These are phyloP conservation scores for Talaromyces sp. DNA, from an alignment of 2,329 filamentous ascomycete genomes.

Conservation along the genomic window DNA sequence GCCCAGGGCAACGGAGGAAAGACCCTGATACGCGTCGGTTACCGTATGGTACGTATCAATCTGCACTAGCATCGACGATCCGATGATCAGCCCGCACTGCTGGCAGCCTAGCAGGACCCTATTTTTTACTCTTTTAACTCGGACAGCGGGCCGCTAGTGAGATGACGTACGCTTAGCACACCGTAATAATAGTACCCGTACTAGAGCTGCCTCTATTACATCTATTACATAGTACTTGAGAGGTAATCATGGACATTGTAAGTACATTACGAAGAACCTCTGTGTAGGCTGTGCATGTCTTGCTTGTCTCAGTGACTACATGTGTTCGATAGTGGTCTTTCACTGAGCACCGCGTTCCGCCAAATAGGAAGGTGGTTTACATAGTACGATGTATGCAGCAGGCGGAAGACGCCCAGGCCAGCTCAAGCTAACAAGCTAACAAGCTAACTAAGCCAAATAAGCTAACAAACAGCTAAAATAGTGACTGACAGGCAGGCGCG, in stretches of 20 bases:
- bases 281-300: background rate
- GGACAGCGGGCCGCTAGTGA: constrained; percentile 14
- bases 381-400: background rate
- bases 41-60: constrained; percentile 7
- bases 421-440: background rate
- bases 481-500: background rate
- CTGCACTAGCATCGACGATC: constrained; percentile 13
- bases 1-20: background rate
- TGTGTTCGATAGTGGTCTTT: too few species aligned
- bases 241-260: background rate
- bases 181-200: background rate
- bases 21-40: background rate
- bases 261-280: background rate
- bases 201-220: background rate
- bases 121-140: background rate
- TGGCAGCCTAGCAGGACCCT: background rate
- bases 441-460: too few species aligned
- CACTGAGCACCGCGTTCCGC: too few species aligned
- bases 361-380: background rate
- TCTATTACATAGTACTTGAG: background rate
- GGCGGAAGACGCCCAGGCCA: constrained; percentile 1
- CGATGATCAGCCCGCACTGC: constrained; percentile 9
- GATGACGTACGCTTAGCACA: constrained; percentile 10
- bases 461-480: too few species aligned
- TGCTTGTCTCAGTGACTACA: too few species aligned